Base-by-base conservation (phyloP, 2,329 filamentous ascomycete species). In the Trichoderma hamatum region DNA sequence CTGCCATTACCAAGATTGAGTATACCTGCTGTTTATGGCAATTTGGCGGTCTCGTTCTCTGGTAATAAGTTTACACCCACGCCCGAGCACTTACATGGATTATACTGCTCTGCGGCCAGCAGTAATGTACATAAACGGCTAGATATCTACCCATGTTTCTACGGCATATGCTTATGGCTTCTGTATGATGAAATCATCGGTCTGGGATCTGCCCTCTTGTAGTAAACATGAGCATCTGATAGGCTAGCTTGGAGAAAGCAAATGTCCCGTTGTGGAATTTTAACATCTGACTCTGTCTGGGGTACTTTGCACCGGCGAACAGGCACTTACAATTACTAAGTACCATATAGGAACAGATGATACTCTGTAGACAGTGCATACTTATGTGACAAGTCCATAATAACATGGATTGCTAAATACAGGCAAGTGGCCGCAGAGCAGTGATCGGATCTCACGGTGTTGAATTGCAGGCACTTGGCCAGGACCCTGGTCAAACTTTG, bases 401-500 rank as follows among this genome's bases (percentile, higher is more conserved):
- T 62, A 49, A n/a, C 43, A 62, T 28, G 11, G 11, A 39, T 34
- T 24, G 19, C 36, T 34, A 52, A 16, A 51, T 36, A 52, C n/a
- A 67, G 14, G 39, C 39, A 67, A 13, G 52, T 34, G 63, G 21
- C 19, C 21, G 43, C 30, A 52, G 14, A 49, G 43, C 60, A 52
- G 46, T 28, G 24, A 64, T 55, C 24, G 19, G 19, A 54, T 55
- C 49, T 55, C 32, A 19, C 11, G 61, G 49, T n/a, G 28, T 54
- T 39, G 61, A 55, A 28, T 30, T 26, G 26, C 49, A 55, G 52
- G 26, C n/a, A 58, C 55, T 19, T 46, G 63, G 63, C 63, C 43
- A 58, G 36, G 63, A 28, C 54, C 63, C 32, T n/a, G 63, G 63
- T 67, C 63, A 28, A 67, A 67, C 54, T 16, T 51, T 28, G 63